phyloP scores from a whole-genome alignment of 106 monocot genomes.

The Chionographis japonica region DNA sequence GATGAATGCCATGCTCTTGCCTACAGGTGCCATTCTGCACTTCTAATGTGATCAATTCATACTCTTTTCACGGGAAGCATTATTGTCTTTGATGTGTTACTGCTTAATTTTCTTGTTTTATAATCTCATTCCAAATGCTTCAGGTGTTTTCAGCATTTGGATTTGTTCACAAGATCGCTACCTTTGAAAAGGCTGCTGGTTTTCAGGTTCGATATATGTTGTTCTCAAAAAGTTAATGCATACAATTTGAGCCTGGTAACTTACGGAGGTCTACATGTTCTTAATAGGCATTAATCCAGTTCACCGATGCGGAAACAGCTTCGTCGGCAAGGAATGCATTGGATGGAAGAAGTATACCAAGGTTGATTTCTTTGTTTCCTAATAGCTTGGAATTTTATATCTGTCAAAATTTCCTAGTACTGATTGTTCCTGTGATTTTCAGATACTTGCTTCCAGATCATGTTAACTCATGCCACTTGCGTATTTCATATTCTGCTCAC shows the following conservation, averaged over 20 bases:
- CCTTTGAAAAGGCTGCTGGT: constrained; percentile 79
- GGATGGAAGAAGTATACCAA: constrained; percentile 82
- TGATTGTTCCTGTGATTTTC: constrained; percentile 11
- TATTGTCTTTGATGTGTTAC: background rate
- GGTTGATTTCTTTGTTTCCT: constrained; percentile 17
- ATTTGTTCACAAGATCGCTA: constrained; percentile 78
- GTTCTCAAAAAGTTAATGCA: background rate
- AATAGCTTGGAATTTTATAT: background rate
- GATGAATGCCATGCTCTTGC: constrained; percentile 17
- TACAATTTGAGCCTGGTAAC: background rate
- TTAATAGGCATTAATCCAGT: constrained; percentile 67
- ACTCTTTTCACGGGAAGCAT: background rate
- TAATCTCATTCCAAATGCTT: constrained; percentile 1
- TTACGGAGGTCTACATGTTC: background rate
- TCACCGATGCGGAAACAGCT: constrained; percentile 64
- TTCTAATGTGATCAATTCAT: constrained; percentile 5
- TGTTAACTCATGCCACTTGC: constrained; percentile 71
- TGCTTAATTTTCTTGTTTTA: background rate
- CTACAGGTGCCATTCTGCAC: constrained; percentile 21
- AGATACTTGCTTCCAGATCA: constrained; percentile 97
- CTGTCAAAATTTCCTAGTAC: constrained; percentile 4
- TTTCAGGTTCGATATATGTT: constrained; percentile 47
- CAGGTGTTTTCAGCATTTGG: constrained; percentile 86
- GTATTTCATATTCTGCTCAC: constrained; percentile 92
- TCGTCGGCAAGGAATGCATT: constrained; percentile 57